Percentiles rank a stretch among this genome's conserved stretches.
These are phyloP conservation scores for Phycomyces blakesleeanus DNA, from an alignment of 192 early-diverging fungal species.

Conservation along the genomic window DNA sequence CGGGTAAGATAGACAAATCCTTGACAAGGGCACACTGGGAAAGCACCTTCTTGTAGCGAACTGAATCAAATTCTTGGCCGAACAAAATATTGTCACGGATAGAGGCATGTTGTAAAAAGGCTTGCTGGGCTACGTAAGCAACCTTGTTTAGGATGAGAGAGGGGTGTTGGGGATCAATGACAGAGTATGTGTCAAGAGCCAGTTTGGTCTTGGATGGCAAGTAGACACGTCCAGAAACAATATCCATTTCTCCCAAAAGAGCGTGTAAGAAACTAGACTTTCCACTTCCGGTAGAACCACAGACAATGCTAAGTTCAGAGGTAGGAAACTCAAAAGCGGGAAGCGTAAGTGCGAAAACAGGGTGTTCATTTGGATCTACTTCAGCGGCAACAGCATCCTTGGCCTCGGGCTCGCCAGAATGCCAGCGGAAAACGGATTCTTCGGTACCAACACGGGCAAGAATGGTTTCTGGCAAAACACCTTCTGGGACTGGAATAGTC, in stretches of 20 bases:
- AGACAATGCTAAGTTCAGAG: conserved; percentile 51
- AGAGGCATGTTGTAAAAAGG: conserved; percentile 43
- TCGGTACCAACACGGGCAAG: conserved; percentile 15
- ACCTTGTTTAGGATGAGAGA: conserved; percentile 28
- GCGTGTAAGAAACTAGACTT: conserved; percentile 52
- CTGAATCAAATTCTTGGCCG: conserved; percentile 66
- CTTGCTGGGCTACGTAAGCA: conserved; percentile 78
- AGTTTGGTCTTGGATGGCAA: conserved; percentile 18
- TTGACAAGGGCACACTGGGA: conserved; percentile 76
- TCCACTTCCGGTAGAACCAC: conserved; percentile 71
- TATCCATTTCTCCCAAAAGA: conserved; percentile 51
- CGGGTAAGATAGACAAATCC: conserved; percentile 80
- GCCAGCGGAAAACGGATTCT: conserved; percentile 17
- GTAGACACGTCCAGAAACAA: conserved; percentile 34
- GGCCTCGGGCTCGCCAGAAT: background rate
- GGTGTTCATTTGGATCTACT: conserved; percentile 2
- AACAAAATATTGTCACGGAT: conserved; percentile 76
- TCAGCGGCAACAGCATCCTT: background rate
- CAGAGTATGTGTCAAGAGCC: background rate
- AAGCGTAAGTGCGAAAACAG: conserved; percentile 10
- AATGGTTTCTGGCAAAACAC: background rate
- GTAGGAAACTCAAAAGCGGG: conserved; percentile 49
- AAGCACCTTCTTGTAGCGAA: conserved; percentile 75
- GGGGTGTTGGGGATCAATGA: background rate
- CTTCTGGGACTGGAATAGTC: conserved; percentile 1